Percentiles rank a stretch among this genome's conserved stretches.
These are phyloP conservation scores for Vickermania spadyakhi DNA, from an alignment of 208 protist genomes.

Conservation along the genomic window DNA sequence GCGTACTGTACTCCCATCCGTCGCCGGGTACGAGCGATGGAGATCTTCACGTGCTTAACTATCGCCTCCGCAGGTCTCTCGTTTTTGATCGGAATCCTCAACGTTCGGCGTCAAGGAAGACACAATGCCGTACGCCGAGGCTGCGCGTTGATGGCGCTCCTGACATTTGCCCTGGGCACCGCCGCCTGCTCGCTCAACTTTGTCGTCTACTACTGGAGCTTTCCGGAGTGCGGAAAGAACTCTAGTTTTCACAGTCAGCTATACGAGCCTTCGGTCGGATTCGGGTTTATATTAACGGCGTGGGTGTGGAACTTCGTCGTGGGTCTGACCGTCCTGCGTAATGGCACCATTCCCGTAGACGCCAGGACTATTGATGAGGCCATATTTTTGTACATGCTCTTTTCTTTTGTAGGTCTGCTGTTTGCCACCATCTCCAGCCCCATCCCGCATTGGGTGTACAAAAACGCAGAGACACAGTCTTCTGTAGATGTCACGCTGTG, in stretches of 20 bases:
- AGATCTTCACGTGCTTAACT: constrained; percentile 39
- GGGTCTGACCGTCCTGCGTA: constrained; percentile 36
- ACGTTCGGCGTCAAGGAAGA: not conserved
- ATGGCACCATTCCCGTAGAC: constrained; percentile 36
- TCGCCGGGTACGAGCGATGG: constrained; percentile 28
- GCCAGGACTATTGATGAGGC: constrained; percentile 34
- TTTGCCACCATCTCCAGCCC: constrained; percentile 42
- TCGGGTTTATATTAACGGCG: constrained; percentile 46
- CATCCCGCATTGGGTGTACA: constrained; percentile 73
- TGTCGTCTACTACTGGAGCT: constrained; percentile 62
- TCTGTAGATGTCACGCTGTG: constrained; percentile 56
- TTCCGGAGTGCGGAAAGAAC: constrained; percentile 28
- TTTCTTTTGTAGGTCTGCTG: constrained; percentile 40
- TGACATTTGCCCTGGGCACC: constrained; percentile 22
- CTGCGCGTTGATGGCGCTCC: constrained; percentile 1
- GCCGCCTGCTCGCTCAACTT: constrained; percentile 40
- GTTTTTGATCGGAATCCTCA: constrained; percentile 24
- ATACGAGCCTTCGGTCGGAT: constrained; percentile 54
- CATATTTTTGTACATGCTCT: constrained; percentile 29
- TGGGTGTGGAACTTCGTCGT: constrained; percentile 42
- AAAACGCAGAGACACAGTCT: constrained; percentile 25
- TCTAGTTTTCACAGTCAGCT: constrained; percentile 59
- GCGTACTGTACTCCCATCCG: constrained; percentile 27
- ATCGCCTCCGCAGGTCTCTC: constrained; percentile 20
- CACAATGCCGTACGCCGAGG: not conserved